Conservation (phyloP, 106 monocot genomes). For the Ottelia alismoides region DNA sequence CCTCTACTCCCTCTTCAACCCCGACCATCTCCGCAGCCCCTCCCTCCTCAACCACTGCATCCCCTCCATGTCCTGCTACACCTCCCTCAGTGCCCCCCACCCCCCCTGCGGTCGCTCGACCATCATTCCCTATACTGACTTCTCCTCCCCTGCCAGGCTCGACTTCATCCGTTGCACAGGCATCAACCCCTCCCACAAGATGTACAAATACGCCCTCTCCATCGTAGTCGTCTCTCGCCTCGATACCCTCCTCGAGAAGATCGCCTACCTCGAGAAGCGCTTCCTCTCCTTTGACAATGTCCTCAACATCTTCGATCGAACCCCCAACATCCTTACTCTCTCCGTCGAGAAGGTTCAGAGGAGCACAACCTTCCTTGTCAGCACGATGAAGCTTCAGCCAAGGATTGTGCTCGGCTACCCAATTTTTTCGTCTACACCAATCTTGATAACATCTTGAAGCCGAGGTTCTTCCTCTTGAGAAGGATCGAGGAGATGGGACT, state of each 20-base stretch:
- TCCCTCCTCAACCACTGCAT: conserved; percentile 18
- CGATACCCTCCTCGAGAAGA: conserved; percentile 16
- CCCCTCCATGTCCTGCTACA: conserved; percentile 9
- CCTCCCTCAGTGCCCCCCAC: conserved; percentile 9
- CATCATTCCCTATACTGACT: conserved; percentile 6
- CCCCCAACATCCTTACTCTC: conserved; percentile 19
- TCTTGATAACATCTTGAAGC: conserved; percentile 14
- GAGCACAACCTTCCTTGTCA: conserved; percentile 23
- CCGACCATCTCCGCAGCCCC: conserved; percentile 17
- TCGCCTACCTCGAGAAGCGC: conserved; percentile 19
- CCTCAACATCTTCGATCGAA: conserved; percentile 15
- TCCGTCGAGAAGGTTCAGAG: conserved; percentile 26
- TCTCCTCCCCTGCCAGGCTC: conserved; percentile 13
- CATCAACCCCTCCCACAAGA: conserved; percentile 2
- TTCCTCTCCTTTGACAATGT: conserved; percentile 15
- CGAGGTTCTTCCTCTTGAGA: conserved; percentile 5
- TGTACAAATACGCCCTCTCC: conserved; percentile 28
- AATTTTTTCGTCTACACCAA: conserved; percentile 7
- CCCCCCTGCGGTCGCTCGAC: conserved; percentile 16
- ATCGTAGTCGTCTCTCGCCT: conserved; percentile 18
- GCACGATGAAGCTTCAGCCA: conserved; percentile 12
- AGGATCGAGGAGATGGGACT: conserved; percentile 11
- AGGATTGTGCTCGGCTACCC: conserved; percentile 5
- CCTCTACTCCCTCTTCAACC: conserved; percentile 24
- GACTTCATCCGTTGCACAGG: conserved; percentile 17